Base-by-base conservation (phyloP, 2,329 filamentous ascomycete species). In the Neopestalotiopsis rosae region DNA sequence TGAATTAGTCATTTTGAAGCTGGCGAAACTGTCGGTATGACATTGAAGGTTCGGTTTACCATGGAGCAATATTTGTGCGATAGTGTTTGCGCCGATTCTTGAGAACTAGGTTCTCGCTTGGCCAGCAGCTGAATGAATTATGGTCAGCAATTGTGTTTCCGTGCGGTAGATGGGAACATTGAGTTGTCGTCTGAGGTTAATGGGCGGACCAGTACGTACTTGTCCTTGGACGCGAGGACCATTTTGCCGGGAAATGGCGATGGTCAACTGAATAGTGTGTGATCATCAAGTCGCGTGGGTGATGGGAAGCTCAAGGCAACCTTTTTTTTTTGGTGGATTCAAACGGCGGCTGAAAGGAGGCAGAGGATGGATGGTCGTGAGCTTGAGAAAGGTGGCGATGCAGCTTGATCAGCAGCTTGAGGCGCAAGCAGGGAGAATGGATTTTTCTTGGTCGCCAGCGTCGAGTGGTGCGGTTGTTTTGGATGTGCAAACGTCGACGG, bases 31-130 rank as follows among this genome's bases (percentile, higher is more conserved):
- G 24, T 24, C 24, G 24, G 9, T 4, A 32, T 6, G 57, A 28
- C 24, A 32, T 59, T 59, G 81, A 9, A 17, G 42, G 45, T 52
- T 52, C 7, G n/a, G n/a, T 88, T 73, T 82, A 92, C 89, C 89
- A 88, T 64, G 90, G 90, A 65, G 87, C 86, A 74, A 94, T 90
- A 59, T 85, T 86, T 71, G 90, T 87, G 61, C 88, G 88, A 78
- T 91, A 94, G 78, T 92, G 92, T 73, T 87, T 91, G 76, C 90
- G 88, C 71, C 87, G 86, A 63, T 81, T 84, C 69, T 84, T 83
- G 66, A 89, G 86, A 71, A 94, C 86, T 71, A 94, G 83, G 75
- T 84, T 83, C 72, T 93, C 89, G 71, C 91, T 92, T 69, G 89
- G 88, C 81, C 88, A 87, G 79, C 87, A 86, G 77, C 91, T 93